Conservation (phyloP, 306 rosid species). For the Astragalus glycyphyllos region DNA sequence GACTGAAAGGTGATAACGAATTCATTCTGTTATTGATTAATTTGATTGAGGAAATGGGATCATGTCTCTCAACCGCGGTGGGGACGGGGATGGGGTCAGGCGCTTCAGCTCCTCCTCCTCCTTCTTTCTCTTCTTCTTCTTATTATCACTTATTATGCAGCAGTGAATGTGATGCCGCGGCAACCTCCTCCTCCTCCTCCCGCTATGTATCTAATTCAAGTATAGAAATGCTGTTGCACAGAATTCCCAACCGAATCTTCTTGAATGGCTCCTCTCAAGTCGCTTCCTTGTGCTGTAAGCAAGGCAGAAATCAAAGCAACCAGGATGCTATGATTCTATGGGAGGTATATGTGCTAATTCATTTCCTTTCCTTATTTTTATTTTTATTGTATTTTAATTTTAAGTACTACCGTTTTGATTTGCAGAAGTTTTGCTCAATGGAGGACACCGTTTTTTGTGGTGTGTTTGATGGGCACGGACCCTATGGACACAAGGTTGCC, state of each 20-base stretch:
- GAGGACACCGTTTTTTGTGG: constrained; percentile 70
- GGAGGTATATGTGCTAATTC: constrained; percentile 81
- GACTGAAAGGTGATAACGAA: too few species aligned
- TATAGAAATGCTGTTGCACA: constrained; percentile 54
- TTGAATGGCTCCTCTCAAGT: constrained; percentile 66
- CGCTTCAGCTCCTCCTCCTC: too few species aligned
- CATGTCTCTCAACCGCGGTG: too few species aligned
- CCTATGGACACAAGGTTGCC: constrained; percentile 77
- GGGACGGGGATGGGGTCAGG: too few species aligned
- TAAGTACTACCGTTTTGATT: too few species aligned
- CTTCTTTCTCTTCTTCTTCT: too few species aligned
- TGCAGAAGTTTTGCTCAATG: constrained; percentile 62
- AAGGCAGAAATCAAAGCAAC: constrained; percentile 76
- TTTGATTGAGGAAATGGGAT: too few species aligned
- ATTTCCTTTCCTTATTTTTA: constrained; percentile 25
- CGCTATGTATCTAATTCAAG: too few species aligned
- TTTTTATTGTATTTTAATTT: neutral
- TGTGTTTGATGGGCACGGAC: constrained; percentile 98
- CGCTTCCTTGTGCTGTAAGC: constrained; percentile 68
- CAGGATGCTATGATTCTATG: constrained; percentile 94
- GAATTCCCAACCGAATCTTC: constrained; percentile 67
- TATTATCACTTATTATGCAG: too few species aligned
- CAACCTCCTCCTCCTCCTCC: too few species aligned
- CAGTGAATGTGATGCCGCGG: too few species aligned
- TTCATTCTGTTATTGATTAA: too few species aligned